Base-by-base conservation (phyloP, 2,329 filamentous ascomycete genomes). In the Colletotrichum caudatum region DNA sequence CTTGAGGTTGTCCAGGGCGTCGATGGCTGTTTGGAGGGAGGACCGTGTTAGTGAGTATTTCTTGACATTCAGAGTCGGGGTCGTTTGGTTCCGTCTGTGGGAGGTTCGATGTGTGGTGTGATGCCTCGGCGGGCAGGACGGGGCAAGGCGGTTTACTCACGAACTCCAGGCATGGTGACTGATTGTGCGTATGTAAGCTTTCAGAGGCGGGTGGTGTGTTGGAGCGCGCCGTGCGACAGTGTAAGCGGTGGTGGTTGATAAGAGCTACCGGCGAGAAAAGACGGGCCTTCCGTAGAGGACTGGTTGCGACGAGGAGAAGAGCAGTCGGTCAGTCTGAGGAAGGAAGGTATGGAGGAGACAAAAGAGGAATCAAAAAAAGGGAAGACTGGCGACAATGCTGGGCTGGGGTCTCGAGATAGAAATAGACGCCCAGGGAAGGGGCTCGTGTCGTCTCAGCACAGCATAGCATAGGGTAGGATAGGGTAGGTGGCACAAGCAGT, bases 1-100 rank as follows among this genome's bases (percentile, higher is more conserved):
- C 84, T 86, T 88, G 75, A 89, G 75, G 81, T 88, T 88, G 77
- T 86, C 84, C 72, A 89, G 80, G 44, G 86, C 85, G 74, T 84
- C 81, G 61, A 82, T 79, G 66, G 87, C 87, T 89, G 74, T 41
- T 57, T 59, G 26, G 54, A 48, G 39, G 62, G 26, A 66, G 77
- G 50, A 37, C 48, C 58, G 48, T 59, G 60, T 72, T 56, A 72
- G 65, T 48, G 46, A 29, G 14, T 23, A 29, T 53, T 37, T 39
- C 69, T 71, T 71, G 64, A 65, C 69, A 69, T n/a, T 64, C 20
- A 16, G 14, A 7, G 33, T 26, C 39, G 23, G 8, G 37, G 14
- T 23, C 7, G 8, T 35, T 29, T 48, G 35, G n/a, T 23, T 2
- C 6, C 9, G 46, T 53, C 1, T 2, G 41, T 12, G 35, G n/a